Evolutionary conservation across 1,139 yeast genomes (phyloP).

Genomic region (Citeromyces siamensis): DNA sequence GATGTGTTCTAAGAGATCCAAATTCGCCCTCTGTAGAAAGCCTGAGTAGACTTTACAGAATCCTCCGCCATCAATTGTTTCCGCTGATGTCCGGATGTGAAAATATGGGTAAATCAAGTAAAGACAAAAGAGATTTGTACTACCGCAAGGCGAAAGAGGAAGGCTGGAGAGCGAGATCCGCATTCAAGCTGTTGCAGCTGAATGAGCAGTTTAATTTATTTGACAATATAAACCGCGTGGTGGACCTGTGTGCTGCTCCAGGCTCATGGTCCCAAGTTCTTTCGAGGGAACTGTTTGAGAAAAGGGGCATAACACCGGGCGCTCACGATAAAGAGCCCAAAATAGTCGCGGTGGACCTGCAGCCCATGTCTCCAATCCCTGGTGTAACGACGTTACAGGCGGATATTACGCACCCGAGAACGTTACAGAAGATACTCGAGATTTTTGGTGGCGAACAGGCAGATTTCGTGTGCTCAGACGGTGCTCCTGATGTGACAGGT

Average conservation of each 20-base stretch:
- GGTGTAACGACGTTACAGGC: constrained; percentile 89
- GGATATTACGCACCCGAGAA: constrained; percentile 92
- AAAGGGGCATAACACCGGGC: constrained; percentile 12
- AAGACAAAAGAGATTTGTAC: constrained; percentile 89
- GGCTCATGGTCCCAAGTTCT: constrained; percentile 98
- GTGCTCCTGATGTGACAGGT: constrained; percentile 98
- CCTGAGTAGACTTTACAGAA: too few relatives aligned
- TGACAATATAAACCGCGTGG: constrained; percentile 67
- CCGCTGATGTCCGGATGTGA: too few relatives aligned
- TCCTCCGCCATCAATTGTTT: too few relatives aligned
- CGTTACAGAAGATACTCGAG: constrained; percentile 60
- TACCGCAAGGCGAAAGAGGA: constrained; percentile 81
- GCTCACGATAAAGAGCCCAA: constrained; percentile 33
- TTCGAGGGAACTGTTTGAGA: constrained; percentile 50
- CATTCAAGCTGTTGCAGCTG: constrained; percentile 80
- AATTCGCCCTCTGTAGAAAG: too few relatives aligned
- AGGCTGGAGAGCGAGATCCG: constrained; percentile 96
- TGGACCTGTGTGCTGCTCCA: constrained; percentile 97
- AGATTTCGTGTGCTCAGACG: constrained; percentile 93
- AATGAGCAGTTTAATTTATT: constrained; percentile 83
- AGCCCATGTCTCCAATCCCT: constrained; percentile 92
- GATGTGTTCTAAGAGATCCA: too few relatives aligned
- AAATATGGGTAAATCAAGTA: constrained; percentile 85
- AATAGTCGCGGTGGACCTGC: constrained; percentile 89
- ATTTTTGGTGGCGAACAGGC: constrained; percentile 88